These are phyloP conservation scores for Elaeagnus macrophylla DNA, from an alignment of 306 rosid genomes.

Conservation along the genomic window DNA sequence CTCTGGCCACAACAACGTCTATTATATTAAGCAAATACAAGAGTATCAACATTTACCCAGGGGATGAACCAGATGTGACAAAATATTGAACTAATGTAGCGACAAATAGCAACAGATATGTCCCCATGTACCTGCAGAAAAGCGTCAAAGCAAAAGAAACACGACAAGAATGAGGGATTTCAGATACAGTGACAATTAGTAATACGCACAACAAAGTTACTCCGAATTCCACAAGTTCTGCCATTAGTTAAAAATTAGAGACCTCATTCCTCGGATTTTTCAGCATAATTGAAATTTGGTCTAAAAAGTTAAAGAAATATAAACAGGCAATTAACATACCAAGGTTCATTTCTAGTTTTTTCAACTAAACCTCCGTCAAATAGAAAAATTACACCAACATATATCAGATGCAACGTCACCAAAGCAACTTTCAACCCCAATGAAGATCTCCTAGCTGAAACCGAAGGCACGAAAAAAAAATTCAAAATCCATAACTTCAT, in stretches of 20 bases:
- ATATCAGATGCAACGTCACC: slow-evolving; percentile 58
- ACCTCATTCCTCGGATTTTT: not conserved
- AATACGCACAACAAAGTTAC: not conserved
- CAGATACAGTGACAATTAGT: slow-evolving; percentile 4
- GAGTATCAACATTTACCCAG: slow-evolving; percentile 56
- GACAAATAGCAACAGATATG: slow-evolving; percentile 57
- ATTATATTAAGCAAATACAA: slow-evolving; percentile 12
- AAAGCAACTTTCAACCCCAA: slow-evolving; percentile 63
- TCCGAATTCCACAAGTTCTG: not conserved
- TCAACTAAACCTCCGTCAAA: slow-evolving; percentile 65
- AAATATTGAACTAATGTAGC: slow-evolving; percentile 70
- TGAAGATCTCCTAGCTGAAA: slow-evolving; percentile 78
- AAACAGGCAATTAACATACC: slow-evolving; percentile 32
- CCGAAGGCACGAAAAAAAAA: slow-evolving; percentile 14
- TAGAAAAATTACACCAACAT: slow-evolving; percentile 58
- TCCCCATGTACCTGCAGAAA: slow-evolving; percentile 55
- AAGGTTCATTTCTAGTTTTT: slow-evolving; percentile 61
- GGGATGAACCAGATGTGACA: slow-evolving; percentile 67
- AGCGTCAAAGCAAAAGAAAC: slow-evolving; percentile 5
- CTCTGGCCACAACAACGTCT: slow-evolving; percentile 12
- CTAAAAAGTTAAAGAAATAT: not conserved
- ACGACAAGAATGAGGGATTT: slow-evolving; percentile 6
- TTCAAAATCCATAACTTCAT: not conserved
- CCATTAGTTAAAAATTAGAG: not conserved
- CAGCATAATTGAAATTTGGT: slow-evolving; percentile 4